These are phyloP conservation scores for Plectosphaerella cucumerina DNA, from an alignment of 2,329 filamentous ascomycete species.

Conservation along the genomic window DNA sequence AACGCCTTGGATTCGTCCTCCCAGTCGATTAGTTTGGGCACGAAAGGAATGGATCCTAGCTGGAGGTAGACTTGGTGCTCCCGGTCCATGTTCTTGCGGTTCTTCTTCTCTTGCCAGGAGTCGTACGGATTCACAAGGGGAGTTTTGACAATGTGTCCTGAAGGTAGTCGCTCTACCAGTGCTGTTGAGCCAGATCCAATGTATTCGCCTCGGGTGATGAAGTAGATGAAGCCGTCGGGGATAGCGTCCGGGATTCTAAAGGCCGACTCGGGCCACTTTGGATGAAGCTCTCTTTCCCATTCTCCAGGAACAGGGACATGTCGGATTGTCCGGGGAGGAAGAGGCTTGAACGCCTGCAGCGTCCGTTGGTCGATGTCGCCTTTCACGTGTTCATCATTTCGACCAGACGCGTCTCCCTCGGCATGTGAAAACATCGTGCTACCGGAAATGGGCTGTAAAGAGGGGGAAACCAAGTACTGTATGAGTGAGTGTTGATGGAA, in stretches of 20 bases:
- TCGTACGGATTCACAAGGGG: neutral
- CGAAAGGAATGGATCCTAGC: conserved; percentile 6
- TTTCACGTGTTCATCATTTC: too few species aligned
- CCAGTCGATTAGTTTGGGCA: conserved; percentile 13
- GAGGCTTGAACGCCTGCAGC: too few species aligned
- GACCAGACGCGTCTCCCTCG: too few species aligned
- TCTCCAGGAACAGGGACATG: neutral
- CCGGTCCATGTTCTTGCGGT: conserved; percentile 10
- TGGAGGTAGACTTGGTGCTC: conserved; percentile 9
- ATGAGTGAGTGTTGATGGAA: too few species aligned
- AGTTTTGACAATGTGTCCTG: neutral
- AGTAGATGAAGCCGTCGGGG: neutral
- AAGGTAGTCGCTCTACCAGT: neutral
- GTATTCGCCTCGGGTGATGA: neutral
- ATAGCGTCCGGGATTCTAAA: neutral
- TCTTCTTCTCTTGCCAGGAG: neutral
- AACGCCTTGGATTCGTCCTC: conserved; percentile 7
- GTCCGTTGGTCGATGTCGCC: too few species aligned
- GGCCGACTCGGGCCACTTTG: neutral
- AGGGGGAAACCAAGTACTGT: too few species aligned
- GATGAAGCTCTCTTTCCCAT: neutral
- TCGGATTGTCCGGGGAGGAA: neutral
- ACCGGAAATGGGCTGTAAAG: too few species aligned
- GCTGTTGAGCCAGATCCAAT: neutral
- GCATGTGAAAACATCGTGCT: too few species aligned